Base-by-base conservation (phyloP, 805 yeast species). In the Zygoascus biomembranicola region DNA sequence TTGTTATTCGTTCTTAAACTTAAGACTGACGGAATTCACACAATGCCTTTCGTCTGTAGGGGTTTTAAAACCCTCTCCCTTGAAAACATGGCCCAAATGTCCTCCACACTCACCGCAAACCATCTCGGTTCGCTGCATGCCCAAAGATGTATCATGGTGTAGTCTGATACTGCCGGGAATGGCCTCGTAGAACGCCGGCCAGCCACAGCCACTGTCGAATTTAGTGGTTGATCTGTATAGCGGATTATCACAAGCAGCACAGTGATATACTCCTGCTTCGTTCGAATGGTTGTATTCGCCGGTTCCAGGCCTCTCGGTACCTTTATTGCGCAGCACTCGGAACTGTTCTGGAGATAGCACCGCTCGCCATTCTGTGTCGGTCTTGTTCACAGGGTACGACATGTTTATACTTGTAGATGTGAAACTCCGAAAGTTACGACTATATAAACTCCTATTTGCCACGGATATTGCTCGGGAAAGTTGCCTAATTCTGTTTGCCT, bases 141-240 rank as follows among this genome's bases (percentile, higher is more conserved):
- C 98, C 49, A 72, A 69, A 8, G 84, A 68, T 0, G 54, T 62
- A 67, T 94, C 99, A 18, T 73, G 75, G 55, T 77, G 69, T 11
- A 84, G 74, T 19, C 69, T 75, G 42, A 94, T 76, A 5, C 96
- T 76, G 0, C 90, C 90, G 0, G 96, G 95, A 42, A 87, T 73
- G 0, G 95, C 97, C 54, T 88, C 85, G 68, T 84, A 92, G 69
- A 94, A 94, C 0, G 97, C 90, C 1, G 99, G 99, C 99, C 99
- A 94, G 2, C 99, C 99, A 69, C 99, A 94, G 52, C 89, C 89
- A 11, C 96, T 81, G 54, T 85, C 83, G 63, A 94, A 94, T 68
- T 94, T 92, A 2, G 96, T 78, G 32, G 77, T 73, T 31, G 96
- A 82, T 56, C 77, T 77, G 69, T 94, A 94, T 32, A 94, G 71